Evolutionary conservation across 441 rosid species (phyloP).

Genomic region (Biscutella laevigata): DNA sequence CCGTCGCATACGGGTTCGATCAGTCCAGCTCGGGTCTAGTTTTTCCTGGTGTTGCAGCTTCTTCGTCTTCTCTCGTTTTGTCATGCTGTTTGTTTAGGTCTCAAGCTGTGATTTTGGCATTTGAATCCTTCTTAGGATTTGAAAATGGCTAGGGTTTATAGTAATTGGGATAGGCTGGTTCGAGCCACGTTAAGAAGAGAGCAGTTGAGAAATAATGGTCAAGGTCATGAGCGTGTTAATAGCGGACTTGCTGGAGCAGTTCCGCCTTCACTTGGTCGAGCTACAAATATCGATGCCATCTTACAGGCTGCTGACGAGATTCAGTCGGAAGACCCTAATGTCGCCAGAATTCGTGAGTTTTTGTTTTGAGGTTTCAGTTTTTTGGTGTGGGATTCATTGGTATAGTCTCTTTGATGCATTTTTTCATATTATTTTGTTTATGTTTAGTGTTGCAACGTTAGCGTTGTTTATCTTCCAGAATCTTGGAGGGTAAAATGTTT

Average conservation of each 20-base stretch:
- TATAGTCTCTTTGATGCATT: too few relatives aligned
- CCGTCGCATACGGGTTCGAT: too few relatives aligned
- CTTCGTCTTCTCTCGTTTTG: too few relatives aligned
- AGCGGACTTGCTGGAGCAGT: slow-evolving; percentile 84
- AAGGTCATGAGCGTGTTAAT: slow-evolving; percentile 47
- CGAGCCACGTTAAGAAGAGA: slow-evolving; percentile 81
- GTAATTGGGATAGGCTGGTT: slow-evolving; percentile 81
- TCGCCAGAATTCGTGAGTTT: slow-evolving; percentile 72
- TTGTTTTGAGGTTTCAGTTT: neutral
- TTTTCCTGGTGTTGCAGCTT: too few relatives aligned
- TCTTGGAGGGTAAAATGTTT: too few relatives aligned
- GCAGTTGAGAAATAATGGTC: slow-evolving; percentile 53
- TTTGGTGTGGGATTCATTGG: too few relatives aligned
- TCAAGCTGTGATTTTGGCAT: slow-evolving; percentile 3
- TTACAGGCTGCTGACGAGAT: slow-evolving; percentile 95
- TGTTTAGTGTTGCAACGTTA: too few relatives aligned
- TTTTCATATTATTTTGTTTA: too few relatives aligned
- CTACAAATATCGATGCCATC: slow-evolving; percentile 82
- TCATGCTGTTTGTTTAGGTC: slow-evolving; percentile 20
- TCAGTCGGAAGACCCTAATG: slow-evolving; percentile 67
- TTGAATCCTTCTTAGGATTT: slow-evolving; percentile 19
- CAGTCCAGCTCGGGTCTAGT: too few relatives aligned
- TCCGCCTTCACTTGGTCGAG: slow-evolving; percentile 81
- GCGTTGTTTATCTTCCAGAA: too few relatives aligned
- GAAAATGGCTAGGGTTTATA: slow-evolving; percentile 56